Evolutionary conservation across 2,329 filamentous ascomycete species (phyloP).

Genomic region (Microdochium trichocladiopsis): DNA sequence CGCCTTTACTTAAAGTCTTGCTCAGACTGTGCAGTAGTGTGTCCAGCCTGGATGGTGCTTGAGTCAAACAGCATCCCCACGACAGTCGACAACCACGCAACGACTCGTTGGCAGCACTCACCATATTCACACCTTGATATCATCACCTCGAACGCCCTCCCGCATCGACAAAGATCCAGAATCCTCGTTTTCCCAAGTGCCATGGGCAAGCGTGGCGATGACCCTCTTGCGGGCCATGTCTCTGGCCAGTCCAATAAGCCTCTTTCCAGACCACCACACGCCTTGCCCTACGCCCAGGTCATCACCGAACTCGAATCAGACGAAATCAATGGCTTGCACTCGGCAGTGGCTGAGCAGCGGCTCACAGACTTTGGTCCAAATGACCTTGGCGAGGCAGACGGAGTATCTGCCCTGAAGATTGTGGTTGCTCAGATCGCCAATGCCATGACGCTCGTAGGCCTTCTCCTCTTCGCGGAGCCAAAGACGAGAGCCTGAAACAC

Average conservation of each 20-base stretch:
- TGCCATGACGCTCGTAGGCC: slow-evolving; percentile 53
- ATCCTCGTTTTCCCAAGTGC: no score
- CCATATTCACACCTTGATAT: no score
- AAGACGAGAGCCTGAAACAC: neutral
- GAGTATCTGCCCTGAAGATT: slow-evolving; percentile 51
- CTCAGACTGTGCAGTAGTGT: no score
- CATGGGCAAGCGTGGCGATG: neutral
- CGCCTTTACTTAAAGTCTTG: no score
- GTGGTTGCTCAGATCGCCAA: slow-evolving; percentile 56
- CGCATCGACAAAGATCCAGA: no score
- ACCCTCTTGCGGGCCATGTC: neutral
- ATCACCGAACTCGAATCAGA: slow-evolving; percentile 45
- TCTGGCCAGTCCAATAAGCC: slow-evolving; percentile 18
- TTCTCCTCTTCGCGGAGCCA: neutral
- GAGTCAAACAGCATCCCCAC: no score
- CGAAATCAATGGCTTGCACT: slow-evolving; percentile 46
- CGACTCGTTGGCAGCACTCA: no score
- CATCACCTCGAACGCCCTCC: no score
- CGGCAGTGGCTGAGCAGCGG: slow-evolving; percentile 40
- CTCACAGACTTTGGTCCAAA: slow-evolving; percentile 51
- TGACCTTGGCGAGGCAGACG: slow-evolving; percentile 47
- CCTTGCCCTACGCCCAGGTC: slow-evolving; percentile 38
- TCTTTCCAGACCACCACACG: slow-evolving; percentile 50
- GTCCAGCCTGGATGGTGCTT: no score
- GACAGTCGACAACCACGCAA: no score